These are phyloP conservation scores for Psidium guajava DNA, from an alignment of 345 rosid species.

Conservation along the genomic window DNA sequence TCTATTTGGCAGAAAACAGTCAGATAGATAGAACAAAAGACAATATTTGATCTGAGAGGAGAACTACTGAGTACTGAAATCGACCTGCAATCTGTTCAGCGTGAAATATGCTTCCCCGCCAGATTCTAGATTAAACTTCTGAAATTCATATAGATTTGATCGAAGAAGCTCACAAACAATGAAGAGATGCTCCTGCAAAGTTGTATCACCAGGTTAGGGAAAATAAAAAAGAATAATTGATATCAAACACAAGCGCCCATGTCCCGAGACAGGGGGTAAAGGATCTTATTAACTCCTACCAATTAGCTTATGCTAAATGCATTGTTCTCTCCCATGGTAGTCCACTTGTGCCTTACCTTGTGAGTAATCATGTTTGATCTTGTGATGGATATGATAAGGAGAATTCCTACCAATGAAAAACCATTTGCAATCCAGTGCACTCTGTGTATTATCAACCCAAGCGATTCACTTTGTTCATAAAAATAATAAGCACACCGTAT, in stretches of 20 bases:
- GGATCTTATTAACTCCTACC: neutral
- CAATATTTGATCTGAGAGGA: neutral
- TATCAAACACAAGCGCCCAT: neutral
- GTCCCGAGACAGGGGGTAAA: neutral
- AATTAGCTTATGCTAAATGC: neutral
- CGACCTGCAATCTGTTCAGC: constrained; percentile 64
- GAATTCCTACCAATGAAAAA: neutral
- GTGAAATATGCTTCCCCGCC: constrained; percentile 77
- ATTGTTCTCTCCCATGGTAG: neutral
- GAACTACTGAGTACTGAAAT: neutral
- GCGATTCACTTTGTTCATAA: neutral
- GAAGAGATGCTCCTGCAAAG: constrained; percentile 79
- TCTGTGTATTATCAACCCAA: neutral
- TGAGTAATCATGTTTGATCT: neutral
- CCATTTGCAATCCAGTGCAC: neutral
- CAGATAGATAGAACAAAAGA: neutral
- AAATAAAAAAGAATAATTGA: neutral
- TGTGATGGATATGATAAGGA: neutral
- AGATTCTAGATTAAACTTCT: constrained; percentile 78
- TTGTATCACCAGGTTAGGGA: neutral
- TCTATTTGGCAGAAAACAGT: neutral
- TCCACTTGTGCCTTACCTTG: neutral
- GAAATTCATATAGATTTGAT: constrained; percentile 84
- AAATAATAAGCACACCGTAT: neutral
- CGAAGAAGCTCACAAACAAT: constrained; percentile 88